Evolutionary conservation across 208 protist genomes (phyloP).

Genomic region (Spongospora subterranea): DNA sequence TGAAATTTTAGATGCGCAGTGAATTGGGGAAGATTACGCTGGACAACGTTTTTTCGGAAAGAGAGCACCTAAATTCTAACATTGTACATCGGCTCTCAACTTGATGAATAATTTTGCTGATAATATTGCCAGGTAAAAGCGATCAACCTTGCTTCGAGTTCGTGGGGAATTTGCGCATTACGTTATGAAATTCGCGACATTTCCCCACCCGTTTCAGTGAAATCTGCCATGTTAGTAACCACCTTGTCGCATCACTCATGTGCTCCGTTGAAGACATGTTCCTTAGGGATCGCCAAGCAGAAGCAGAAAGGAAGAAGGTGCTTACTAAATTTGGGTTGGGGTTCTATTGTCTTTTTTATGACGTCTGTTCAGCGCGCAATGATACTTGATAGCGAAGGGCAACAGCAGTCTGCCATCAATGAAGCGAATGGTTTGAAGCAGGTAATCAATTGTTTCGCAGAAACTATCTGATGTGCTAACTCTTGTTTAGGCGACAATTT

Average conservation of each 20-base stretch:
- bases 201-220: not conserved
- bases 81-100: conserved; percentile 72
- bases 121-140: conserved; percentile 73
- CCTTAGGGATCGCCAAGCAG: conserved; percentile 27
- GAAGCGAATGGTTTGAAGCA: conserved; percentile 35
- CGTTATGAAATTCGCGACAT: conserved; percentile 54
- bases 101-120: not conserved
- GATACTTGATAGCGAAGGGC: conserved; percentile 19
- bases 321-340: not conserved
- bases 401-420: conserved; percentile 46
- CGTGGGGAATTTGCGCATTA: conserved; percentile 86
- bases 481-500: not conserved
- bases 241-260: not conserved
- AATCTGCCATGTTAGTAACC: not conserved
- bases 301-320: conserved; percentile 36
- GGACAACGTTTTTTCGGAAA: conserved; percentile 89
- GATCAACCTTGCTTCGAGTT: conserved; percentile 84
- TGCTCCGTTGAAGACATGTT: not conserved
- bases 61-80: conserved; percentile 71
- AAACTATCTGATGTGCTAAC: not conserved
- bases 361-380: not conserved
- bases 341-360: not conserved
- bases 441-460: not conserved
- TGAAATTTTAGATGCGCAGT: conserved; percentile 58
- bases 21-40: conserved; percentile 90